Evolutionary conservation across 768 basidiomycete species (phyloP).

Genomic region (Boletus subcaerulescens): DNA sequence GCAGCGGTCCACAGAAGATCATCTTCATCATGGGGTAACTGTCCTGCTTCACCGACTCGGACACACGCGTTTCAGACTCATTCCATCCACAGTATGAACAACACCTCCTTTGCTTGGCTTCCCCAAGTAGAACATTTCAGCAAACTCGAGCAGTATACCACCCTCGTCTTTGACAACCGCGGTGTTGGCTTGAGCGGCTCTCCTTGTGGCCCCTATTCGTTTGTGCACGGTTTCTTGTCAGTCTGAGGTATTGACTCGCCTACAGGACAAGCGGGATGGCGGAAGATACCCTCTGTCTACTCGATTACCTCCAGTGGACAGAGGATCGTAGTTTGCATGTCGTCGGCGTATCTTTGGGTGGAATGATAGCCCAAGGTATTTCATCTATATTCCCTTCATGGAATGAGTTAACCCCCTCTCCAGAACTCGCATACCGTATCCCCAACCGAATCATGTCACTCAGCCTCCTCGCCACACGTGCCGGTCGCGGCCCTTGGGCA

Average conservation of each 20-base stretch:
- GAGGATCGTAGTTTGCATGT: slow-evolving; percentile 58
- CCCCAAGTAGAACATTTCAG: slow-evolving; percentile 65
- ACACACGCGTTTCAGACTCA: not conserved
- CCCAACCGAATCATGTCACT: slow-evolving; percentile 67
- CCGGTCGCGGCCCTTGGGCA: slow-evolving; percentile 53
- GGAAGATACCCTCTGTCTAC: slow-evolving; percentile 61
- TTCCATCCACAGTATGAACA: slow-evolving; percentile 48
- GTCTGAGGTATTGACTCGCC: not conserved
- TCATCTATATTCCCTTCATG: not conserved
- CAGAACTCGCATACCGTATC: slow-evolving; percentile 68
- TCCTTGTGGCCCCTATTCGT: slow-evolving; percentile 79
- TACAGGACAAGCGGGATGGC: slow-evolving; percentile 74
- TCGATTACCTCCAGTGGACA: slow-evolving; percentile 74
- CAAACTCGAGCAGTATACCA: slow-evolving; percentile 48
- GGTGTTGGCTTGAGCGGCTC: slow-evolving; percentile 75
- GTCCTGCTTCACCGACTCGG: not conserved
- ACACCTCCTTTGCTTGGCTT: slow-evolving; percentile 60
- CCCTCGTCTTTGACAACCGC: slow-evolving; percentile 80
- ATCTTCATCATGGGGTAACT: slow-evolving; percentile 73
- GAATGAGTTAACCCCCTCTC: not conserved
- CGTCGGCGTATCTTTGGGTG: slow-evolving; percentile 74
- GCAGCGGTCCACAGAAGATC: slow-evolving; percentile 59
- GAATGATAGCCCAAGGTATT: slow-evolving; percentile 82
- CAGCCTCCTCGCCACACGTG: slow-evolving; percentile 64
- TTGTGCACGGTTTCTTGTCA: slow-evolving; percentile 18